Evolutionary conservation across 352 stramenopile genomes (phyloP).

Genomic region (Blastocystis sp.): DNA sequence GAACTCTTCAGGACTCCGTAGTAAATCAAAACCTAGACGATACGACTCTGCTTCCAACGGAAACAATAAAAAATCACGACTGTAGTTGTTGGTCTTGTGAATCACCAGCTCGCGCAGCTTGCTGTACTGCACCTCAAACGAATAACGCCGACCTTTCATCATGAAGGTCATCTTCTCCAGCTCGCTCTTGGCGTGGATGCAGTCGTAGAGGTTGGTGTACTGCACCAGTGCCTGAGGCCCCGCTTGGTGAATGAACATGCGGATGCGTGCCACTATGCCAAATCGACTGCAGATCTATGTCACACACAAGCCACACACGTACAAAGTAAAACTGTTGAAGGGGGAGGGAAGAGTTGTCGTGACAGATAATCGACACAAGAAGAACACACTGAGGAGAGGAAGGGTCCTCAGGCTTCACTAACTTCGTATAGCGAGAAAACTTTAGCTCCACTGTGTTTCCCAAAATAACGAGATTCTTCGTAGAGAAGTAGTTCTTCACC

Average conservation of each 20-base stretch:
- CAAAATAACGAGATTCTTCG: conserved; percentile 10
- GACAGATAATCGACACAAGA: conserved; percentile 8
- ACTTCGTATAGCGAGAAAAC: conserved; percentile 3
- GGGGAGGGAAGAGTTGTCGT: neutral
- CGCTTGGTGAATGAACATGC: conserved; percentile 39
- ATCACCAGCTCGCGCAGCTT: conserved; percentile 22
- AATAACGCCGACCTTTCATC: neutral
- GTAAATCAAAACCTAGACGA: no score
- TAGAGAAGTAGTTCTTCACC: neutral
- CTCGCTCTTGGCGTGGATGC: neutral
- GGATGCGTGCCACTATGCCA: neutral
- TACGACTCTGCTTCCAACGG: neutral
- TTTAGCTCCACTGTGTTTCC: neutral
- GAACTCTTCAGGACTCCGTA: no score
- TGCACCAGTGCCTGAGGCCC: conserved; percentile 13
- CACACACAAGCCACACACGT: neutral
- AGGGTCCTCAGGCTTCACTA: neutral
- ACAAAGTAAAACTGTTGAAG: conserved; percentile 18
- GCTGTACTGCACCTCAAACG: conserved; percentile 21
- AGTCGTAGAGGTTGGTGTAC: conserved; percentile 4
- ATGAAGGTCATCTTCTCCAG: conserved; percentile 12
- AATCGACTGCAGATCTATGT: neutral
- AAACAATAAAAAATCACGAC: neutral
- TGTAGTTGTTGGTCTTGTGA: conserved; percentile 49
- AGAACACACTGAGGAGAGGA: neutral